Conservation (phyloP, 108 stramenopile species). For the Aureococcus anophagefferens region DNA sequence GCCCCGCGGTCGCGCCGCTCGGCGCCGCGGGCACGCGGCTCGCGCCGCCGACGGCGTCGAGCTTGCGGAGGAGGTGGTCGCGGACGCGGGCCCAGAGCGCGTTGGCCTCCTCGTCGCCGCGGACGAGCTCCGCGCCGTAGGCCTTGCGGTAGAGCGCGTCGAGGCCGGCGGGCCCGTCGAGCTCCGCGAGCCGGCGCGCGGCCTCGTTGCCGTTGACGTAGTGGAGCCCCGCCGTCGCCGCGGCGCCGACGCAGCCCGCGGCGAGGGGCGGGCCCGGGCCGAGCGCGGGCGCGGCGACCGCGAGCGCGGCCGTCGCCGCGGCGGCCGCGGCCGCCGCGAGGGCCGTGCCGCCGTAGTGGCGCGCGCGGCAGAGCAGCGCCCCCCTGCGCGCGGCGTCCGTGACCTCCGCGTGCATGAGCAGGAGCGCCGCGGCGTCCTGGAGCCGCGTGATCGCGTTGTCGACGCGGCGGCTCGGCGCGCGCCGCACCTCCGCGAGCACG, state of each 20-base stretch:
- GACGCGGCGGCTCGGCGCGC: conserved; percentile 86
- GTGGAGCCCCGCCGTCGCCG: background rate
- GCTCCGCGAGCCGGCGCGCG: background rate
- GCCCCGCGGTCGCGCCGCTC: background rate
- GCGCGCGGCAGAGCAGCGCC: too few species aligned
- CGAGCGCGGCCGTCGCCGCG: background rate
- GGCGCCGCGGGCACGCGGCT: background rate
- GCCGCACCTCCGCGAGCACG: conserved; percentile 80
- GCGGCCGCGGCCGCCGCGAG: background rate
- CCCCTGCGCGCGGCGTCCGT: conserved; percentile 46
- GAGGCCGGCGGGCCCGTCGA: conserved; percentile 6
- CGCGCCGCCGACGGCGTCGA: conserved; percentile 3
- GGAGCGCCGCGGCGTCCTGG: conserved; percentile 68
- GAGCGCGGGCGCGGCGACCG: background rate
- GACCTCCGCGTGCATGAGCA: conserved; percentile 71
- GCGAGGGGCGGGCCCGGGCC: background rate
- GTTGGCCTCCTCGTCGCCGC: conserved; percentile 19
- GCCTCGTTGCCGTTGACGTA: background rate
- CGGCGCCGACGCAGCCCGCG: background rate
- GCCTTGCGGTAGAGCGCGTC: conserved; percentile 11
- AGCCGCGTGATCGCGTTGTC: conserved; percentile 97
- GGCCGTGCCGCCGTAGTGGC: background rate
- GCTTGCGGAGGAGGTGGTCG: conserved; percentile 1
- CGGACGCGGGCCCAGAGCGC: conserved; percentile 20
- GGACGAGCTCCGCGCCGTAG: conserved; percentile 7